phyloP scores from a whole-genome alignment of 306 rosid genomes.

The Crataegus laevigata region DNA sequence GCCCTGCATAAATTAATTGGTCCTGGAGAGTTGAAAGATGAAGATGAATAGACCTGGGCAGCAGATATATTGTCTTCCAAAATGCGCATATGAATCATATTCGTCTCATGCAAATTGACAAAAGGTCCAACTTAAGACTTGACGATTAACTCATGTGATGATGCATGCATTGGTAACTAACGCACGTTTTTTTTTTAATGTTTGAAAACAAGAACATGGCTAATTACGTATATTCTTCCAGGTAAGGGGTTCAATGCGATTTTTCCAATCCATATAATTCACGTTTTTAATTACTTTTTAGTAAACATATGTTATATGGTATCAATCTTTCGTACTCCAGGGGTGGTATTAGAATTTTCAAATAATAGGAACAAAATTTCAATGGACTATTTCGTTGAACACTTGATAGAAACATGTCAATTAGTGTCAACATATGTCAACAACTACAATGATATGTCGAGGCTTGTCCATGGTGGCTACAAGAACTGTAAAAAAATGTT shows the following conservation, averaged over 20 bases:
- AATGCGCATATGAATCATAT: background rate
- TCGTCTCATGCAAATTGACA: background rate
- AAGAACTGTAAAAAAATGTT: too few relatives aligned
- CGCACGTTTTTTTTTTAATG: conserved; percentile 1
- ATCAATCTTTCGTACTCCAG: too few relatives aligned
- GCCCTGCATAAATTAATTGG: background rate
- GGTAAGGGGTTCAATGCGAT: background rate
- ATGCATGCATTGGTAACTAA: background rate
- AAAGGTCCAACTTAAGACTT: background rate
- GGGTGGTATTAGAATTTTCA: too few relatives aligned
- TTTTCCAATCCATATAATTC: background rate
- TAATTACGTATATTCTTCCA: background rate
- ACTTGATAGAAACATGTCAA: too few relatives aligned
- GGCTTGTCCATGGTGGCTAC: too few relatives aligned
- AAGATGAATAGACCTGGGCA: background rate
- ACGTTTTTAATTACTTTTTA: background rate
- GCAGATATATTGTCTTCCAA: background rate
- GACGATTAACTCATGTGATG: background rate
- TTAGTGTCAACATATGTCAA: too few relatives aligned
- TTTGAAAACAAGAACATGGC: background rate
- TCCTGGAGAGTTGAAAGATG: background rate
- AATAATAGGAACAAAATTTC: too few relatives aligned
- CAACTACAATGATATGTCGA: too few relatives aligned
- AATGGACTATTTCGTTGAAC: too few relatives aligned
- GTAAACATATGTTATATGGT: background rate